Evolutionary conservation across 2,329 filamentous ascomycete genomes (phyloP).

Genomic region (Purpureocillium takamizusanense): DNA sequence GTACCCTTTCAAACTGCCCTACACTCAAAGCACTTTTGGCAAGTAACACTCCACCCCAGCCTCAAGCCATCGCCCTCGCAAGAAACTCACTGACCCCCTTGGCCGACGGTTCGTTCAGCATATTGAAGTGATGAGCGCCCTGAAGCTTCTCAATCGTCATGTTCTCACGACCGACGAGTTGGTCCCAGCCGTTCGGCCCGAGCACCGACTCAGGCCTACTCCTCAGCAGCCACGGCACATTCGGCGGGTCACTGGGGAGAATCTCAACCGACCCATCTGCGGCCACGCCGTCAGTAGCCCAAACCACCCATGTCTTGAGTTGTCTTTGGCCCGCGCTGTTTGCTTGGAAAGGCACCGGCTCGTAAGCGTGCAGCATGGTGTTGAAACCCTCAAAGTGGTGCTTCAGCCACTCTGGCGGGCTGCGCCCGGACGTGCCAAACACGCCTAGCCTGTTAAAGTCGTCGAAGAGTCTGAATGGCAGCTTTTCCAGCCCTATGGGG

Average conservation of each 20-base stretch:
- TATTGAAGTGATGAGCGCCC: conserved; percentile 64
- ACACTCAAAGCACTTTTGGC: no score
- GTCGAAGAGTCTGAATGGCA: conserved; percentile 53
- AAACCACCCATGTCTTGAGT: conserved; percentile 56
- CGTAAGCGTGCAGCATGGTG: conserved; percentile 59
- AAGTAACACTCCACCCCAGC: not conserved
- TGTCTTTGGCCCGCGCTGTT: conserved; percentile 41
- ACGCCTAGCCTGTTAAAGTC: conserved; percentile 68
- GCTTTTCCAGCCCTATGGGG: conserved; percentile 58
- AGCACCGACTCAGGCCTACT: conserved; percentile 57
- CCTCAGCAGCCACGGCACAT: conserved; percentile 62
- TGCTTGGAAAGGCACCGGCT: conserved; percentile 41
- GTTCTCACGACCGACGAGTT: conserved; percentile 40
- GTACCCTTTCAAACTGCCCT: no score
- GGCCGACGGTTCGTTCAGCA: conserved; percentile 42
- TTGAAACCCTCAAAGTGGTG: conserved; percentile 66
- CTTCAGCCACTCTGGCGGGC: conserved; percentile 63
- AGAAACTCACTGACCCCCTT: not conserved
- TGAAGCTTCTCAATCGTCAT: conserved; percentile 61
- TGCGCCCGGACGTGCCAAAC: conserved; percentile 52
- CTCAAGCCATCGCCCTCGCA: not conserved
- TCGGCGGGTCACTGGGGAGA: conserved; percentile 40
- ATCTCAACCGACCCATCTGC: conserved; percentile 48
- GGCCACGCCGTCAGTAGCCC: conserved; percentile 67
- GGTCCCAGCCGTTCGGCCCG: conserved; percentile 15